Percentiles rank a stretch among this genome's conserved stretches.
Conservation (phyloP, 129 eudicot genomes). For the Flaveria trinervia region DNA sequence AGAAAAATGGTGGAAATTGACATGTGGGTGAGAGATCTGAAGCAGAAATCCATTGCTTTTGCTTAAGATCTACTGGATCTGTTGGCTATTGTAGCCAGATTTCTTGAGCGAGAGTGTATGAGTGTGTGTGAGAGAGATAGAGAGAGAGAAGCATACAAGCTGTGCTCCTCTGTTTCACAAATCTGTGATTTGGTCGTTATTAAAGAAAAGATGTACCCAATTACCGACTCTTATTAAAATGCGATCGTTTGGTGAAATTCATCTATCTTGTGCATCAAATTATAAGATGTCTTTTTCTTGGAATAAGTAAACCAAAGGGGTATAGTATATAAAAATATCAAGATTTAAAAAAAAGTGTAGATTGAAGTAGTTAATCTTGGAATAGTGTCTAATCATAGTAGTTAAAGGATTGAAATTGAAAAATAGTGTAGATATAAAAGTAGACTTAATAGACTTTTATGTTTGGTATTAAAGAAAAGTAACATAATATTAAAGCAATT, state of each 20-base stretch:
- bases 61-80: conserved; percentile 35
- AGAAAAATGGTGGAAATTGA: conserved; percentile 38
- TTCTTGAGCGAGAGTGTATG: neutral
- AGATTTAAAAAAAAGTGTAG: too few species aligned
- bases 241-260: conserved; percentile 15
- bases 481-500: too few species aligned
- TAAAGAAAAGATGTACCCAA: conserved; percentile 30
- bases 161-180: conserved; percentile 26
- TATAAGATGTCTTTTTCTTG: conserved; percentile 27
- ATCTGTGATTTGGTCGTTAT: conserved; percentile 30
- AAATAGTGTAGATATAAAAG: too few species aligned
- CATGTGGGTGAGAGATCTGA: conserved; percentile 49
- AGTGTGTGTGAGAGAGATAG: conserved; percentile 8
- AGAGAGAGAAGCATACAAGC: conserved; percentile 23
- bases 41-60: conserved; percentile 48
- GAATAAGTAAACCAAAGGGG: conserved; percentile 1
- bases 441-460: too few species aligned
- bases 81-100: conserved; percentile 38
- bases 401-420: too few species aligned
- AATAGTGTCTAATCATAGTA: too few species aligned
- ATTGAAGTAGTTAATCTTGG: too few species aligned
- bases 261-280: conserved; percentile 24
- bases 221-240: conserved; percentile 22
- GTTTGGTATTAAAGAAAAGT: too few species aligned
- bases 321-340: too few species aligned